These are phyloP conservation scores for Penicillium salamii DNA, from an alignment of 495 filamentous ascomycete genomes.

Conservation along the genomic window DNA sequence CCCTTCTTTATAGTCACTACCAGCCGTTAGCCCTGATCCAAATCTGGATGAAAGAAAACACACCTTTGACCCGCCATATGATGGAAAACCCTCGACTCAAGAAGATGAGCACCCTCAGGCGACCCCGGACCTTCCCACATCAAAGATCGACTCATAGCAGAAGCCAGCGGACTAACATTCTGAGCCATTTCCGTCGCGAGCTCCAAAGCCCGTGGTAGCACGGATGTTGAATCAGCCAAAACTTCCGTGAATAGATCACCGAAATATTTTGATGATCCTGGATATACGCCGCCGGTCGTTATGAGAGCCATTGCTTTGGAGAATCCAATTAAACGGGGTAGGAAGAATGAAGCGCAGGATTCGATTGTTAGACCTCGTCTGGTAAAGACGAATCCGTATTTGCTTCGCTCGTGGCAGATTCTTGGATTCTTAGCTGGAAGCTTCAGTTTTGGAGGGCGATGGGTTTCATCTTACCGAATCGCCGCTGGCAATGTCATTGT, in stretches of 20 bases:
- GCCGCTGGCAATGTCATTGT: slow-evolving; percentile 60
- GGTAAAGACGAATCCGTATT: slow-evolving; percentile 58
- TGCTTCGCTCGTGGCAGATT: slow-evolving; percentile 47
- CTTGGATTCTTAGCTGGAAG: background rate
- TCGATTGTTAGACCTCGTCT: slow-evolving; percentile 58
- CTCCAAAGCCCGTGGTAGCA: slow-evolving; percentile 49
- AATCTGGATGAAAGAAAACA: background rate
- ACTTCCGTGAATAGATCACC: slow-evolving; percentile 53
- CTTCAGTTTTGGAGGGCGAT: background rate
- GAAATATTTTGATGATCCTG: slow-evolving; percentile 40
- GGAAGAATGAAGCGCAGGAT: slow-evolving; percentile 56
- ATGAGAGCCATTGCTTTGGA: slow-evolving; percentile 50
- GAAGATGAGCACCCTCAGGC: slow-evolving; percentile 54
- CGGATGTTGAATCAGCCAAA: slow-evolving; percentile 42
- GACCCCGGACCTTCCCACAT: slow-evolving; percentile 50
- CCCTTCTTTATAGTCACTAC: slow-evolving; percentile 40
- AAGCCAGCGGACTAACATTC: slow-evolving; percentile 50
- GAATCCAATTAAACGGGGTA: slow-evolving; percentile 56
- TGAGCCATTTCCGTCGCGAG: slow-evolving; percentile 51
- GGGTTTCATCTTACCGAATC: slow-evolving; percentile 32
- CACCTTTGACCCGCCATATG: slow-evolving; percentile 45
- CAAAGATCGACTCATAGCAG: slow-evolving; percentile 52
- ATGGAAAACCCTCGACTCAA: slow-evolving; percentile 54
- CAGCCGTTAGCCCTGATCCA: background rate
- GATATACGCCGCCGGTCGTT: slow-evolving; percentile 31